A percentile compares a stretch with the other conserved stretches of the same genome.
Evolutionary conservation across 2,329 filamentous ascomycete genomes (phyloP).

Genomic region (Aspergillus sp.): DNA sequence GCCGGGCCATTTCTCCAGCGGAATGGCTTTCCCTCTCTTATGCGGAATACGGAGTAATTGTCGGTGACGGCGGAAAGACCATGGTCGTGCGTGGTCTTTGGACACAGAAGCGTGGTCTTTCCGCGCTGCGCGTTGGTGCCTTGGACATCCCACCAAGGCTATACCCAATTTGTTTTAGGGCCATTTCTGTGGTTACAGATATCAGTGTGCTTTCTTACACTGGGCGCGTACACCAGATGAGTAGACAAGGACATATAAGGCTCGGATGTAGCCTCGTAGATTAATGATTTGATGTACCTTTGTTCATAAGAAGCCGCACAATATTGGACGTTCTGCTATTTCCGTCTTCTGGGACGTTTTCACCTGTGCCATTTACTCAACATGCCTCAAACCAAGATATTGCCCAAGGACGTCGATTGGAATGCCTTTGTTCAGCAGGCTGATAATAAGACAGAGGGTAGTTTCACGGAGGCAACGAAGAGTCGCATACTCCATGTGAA

Average conservation of each 20-base stretch:
- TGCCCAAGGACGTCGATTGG: slow-evolving; percentile 7
- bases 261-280: slow-evolving; percentile 1
- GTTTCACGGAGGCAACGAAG: slow-evolving; percentile 6
- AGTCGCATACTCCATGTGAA: slow-evolving; percentile 1
- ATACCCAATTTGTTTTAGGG: slow-evolving; percentile 1
- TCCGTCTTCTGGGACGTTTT: neutral
- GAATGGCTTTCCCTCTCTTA: slow-evolving; percentile 2
- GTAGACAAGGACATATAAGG: neutral
- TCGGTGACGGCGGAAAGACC: slow-evolving; percentile 1
- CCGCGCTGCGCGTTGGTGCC: slow-evolving; percentile 1
- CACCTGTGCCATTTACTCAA: neutral
- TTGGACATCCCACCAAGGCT: neutral
- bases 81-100: neutral
- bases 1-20: neutral
- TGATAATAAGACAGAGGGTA: slow-evolving; percentile 1
- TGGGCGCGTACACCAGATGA: slow-evolving; percentile 2
- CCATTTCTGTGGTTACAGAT: neutral
- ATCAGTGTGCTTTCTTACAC: neutral
- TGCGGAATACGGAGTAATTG: slow-evolving; percentile 1
- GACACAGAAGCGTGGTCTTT: neutral
- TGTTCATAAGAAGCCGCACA: neutral
- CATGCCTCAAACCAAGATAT: neutral
- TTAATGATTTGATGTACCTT: neutral
- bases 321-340: neutral
- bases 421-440: slow-evolving; percentile 10